These are phyloP conservation scores for Mycena belliarum DNA, from an alignment of 768 basidiomycete genomes.

Conservation along the genomic window DNA sequence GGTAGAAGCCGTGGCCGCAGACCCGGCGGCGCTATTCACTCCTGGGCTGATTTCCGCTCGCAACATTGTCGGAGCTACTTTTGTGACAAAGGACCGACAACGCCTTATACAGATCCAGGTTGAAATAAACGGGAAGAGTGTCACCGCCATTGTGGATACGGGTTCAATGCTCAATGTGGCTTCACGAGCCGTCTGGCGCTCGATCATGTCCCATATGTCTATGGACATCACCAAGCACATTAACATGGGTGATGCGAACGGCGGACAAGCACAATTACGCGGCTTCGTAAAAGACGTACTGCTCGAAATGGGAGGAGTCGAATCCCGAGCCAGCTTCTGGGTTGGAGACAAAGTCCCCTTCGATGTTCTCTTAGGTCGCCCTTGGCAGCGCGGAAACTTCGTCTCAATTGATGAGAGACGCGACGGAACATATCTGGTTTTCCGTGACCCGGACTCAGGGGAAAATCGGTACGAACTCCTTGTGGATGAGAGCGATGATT, in stretches of 20 bases:
- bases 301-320: slow-evolving; percentile 20
- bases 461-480: neutral
- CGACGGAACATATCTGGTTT: slow-evolving; percentile 17
- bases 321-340: slow-evolving; percentile 20
- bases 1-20: too few relatives aligned
- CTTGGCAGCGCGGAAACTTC: slow-evolving; percentile 25
- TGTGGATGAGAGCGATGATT: neutral
- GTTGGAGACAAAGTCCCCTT: slow-evolving; percentile 23
- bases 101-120: slow-evolving; percentile 3
- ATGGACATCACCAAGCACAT: slow-evolving; percentile 14
- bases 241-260: slow-evolving; percentile 25
- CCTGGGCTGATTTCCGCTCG: too few relatives aligned
- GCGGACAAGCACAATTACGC: slow-evolving; percentile 17
- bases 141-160: slow-evolving; percentile 10
- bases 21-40: too few relatives aligned
- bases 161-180: slow-evolving; percentile 16
- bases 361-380: slow-evolving; percentile 23
- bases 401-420: slow-evolving; percentile 24
- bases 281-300: slow-evolving; percentile 21
- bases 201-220: neutral
- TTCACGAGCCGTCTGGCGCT: neutral
- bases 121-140: neutral
- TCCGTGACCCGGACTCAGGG: neutral
- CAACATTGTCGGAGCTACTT: slow-evolving; percentile 3
- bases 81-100: slow-evolving; percentile 1